Evolutionary conservation across 2,329 filamentous ascomycete species (phyloP), one percentile per base, ranked within the genome.

Genomic region (Nigrograna mackinnonii): DNA sequence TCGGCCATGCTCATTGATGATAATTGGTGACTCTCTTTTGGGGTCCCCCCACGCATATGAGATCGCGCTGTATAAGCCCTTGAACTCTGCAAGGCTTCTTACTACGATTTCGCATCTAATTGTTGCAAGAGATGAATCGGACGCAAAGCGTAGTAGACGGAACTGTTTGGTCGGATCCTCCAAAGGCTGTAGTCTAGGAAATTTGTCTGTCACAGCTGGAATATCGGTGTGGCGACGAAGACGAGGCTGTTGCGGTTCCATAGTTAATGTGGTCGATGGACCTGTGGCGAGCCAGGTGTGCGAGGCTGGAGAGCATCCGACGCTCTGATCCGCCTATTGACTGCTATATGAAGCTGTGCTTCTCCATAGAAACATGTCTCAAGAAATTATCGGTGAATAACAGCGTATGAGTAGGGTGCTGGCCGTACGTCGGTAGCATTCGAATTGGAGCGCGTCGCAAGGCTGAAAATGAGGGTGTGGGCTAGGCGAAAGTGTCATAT

Each of bases 181-280:
- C 24, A 28, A 28, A 28, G 24, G 24, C 24, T 28, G 24, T 28
- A 28, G n/a, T 28, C 24, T 28, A 9, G 24, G 9, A 28, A n/a
- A n/a, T n/a, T 28, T 28, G 9, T 28, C 24, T n/a, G n/a, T 28
- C 24, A 9, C 24, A 28, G 24, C n/a, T n/a, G 24, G 9, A 9
- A 9, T 28, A 28, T 28, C 24, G 24, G 24, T 28, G 24, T 28
- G 24, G n/a, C 24, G n/a, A 28, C 9, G 9, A 28, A 28, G 24
- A n/a, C 24, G 24, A 28, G 24, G 24, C n/a, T 28, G 24, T 28
- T 28, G 9, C 24, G 24, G 24, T n/a, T 28, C 24, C 24, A 28
- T 28, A 28, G 24, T 28, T 28, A n/a, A 28, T 28, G 24, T 28
- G 24, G 24, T 28, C 24, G 24, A 28, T 28, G 24, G 24, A 28